Evolutionary conservation across 192 early-diverging fungal genomes (phyloP), one percentile per base, ranked within the genome.

Genomic region (Coemansia sp.): DNA sequence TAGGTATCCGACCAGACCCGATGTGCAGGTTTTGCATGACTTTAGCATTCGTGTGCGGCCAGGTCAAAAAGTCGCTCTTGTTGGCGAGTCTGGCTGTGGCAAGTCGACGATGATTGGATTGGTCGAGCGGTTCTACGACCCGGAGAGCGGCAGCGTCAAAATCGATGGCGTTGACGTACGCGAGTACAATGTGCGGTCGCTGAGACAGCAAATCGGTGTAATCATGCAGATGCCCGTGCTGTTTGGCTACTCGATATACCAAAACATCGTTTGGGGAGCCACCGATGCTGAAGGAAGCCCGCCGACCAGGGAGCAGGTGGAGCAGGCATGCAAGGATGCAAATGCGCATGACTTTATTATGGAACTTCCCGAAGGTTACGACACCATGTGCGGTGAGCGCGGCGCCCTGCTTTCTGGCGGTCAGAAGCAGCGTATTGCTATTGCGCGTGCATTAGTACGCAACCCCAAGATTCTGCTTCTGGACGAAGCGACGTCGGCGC

Each of bases 341-440:
- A 94, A 94, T 55, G 87, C 87, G 2, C 92, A 92, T 63, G 86
- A 86, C 31, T 94, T 94, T 68, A 92, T 94, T 57, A 70, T 70
- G 61, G 76, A 83, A 29, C 76, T 93, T 22, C 90, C 91, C 22
- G 74, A 92, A 17, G 87, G 89, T 34, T 94, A 96, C 83, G 89
- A 96, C 69, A 96, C 95, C 1, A 62, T 88, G 60, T 93, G 95
- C 20, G 96, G 96, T 57, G 94, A 97, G 76, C 80, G 86, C 51
- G 91, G 89, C 4, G 84, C 91, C 54, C 71, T 88, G 76, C 66
- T 98, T 6, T 93, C 91, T 25, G 96, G 95, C 59, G 96, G 96
- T 16, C 96, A 98, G 75, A 96, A 96, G 77, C 96, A 96, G 71
- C 90, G 96, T 65, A 93, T 96, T 71, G 93, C 94, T 60, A 97